A percentile compares a stretch with the other conserved stretches of the same genome.
These are phyloP conservation scores for Ilex aquifolium DNA, from an alignment of 257 asterid species.

Conservation along the genomic window DNA sequence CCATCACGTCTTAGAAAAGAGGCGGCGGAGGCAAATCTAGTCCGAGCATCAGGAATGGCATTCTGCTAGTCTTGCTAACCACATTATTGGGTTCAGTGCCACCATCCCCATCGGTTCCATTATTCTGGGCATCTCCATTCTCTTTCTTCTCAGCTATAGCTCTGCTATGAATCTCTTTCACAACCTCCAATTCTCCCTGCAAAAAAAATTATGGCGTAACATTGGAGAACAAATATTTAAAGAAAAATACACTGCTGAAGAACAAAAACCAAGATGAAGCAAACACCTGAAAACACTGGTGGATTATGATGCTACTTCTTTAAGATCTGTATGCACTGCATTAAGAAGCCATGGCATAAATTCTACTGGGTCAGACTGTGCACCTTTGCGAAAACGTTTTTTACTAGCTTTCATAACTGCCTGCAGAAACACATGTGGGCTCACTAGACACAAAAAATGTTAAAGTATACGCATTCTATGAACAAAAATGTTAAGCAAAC, in stretches of 20 bases:
- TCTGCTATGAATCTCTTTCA: slow-evolving; percentile 54
- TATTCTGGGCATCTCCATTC: slow-evolving; percentile 25
- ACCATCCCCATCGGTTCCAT: slow-evolving; percentile 34
- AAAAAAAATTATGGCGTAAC: slow-evolving; percentile 15
- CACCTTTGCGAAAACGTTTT: slow-evolving; percentile 78
- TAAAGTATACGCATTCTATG: slow-evolving; percentile 16
- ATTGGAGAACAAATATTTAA: neutral
- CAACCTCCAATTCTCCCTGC: slow-evolving; percentile 96
- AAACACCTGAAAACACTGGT: slow-evolving; percentile 88
- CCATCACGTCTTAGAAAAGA: slow-evolving; percentile 87
- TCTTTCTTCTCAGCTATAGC: slow-evolving; percentile 34
- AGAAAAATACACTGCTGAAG: neutral
- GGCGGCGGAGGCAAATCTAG: slow-evolving; percentile 99
- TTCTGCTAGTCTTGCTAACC: slow-evolving; percentile 53
- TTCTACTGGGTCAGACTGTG: slow-evolving; percentile 94
- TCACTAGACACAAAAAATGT: slow-evolving; percentile 38
- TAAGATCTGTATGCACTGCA: slow-evolving; percentile 71
- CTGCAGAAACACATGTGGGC: slow-evolving; percentile 97
- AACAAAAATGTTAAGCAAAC: no score
- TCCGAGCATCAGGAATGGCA: slow-evolving; percentile 94
- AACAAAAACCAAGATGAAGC: slow-evolving; percentile 1
- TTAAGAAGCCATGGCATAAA: slow-evolving; percentile 97
- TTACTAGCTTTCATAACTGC: slow-evolving; percentile 95
- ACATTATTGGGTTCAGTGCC: slow-evolving; percentile 29
- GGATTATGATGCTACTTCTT: slow-evolving; percentile 71